Evolutionary conservation across 345 rosid genomes (phyloP).

Genomic region (Gossypium turneri): DNA sequence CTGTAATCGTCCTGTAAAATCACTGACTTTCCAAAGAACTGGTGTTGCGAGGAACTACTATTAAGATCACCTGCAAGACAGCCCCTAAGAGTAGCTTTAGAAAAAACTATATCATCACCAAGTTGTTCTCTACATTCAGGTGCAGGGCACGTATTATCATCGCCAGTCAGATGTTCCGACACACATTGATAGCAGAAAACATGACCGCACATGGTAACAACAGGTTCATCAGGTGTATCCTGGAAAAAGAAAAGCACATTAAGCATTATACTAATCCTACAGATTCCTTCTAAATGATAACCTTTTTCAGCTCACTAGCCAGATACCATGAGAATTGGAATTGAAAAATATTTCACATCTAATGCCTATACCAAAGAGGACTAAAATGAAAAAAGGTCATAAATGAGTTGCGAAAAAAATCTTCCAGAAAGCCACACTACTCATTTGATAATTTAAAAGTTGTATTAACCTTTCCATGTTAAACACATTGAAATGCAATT

Average conservation of each 20-base stretch:
- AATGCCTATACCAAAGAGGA: too few species aligned
- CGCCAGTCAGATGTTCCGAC: constrained; percentile 68
- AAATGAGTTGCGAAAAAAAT: too few species aligned
- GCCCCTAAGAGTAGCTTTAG: constrained; percentile 62
- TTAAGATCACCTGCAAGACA: constrained; percentile 41
- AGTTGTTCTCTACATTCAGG: constrained; percentile 63
- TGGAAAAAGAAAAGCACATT: constrained; percentile 32
- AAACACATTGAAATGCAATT: not conserved
- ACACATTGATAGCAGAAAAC: constrained; percentile 92
- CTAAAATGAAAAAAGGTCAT: too few species aligned
- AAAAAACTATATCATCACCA: constrained; percentile 68
- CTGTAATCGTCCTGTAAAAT: constrained; percentile 47
- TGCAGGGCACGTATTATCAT: constrained; percentile 80
- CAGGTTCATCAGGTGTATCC: constrained; percentile 93
- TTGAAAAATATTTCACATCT: not conserved
- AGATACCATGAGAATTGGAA: not conserved
- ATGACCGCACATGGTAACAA: constrained; percentile 83
- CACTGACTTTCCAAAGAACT: constrained; percentile 31
- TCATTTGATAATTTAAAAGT: not conserved
- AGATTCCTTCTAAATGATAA: not conserved
- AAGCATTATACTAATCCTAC: constrained; percentile 9
- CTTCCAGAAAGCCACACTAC: too few species aligned
- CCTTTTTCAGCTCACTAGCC: not conserved
- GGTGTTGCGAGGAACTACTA: constrained; percentile 34
- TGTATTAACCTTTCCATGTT: not conserved